These are phyloP conservation scores for Deuterostichococcus epilithicus DNA, from an alignment of 139 green algal genomes.

Conservation along the genomic window DNA sequence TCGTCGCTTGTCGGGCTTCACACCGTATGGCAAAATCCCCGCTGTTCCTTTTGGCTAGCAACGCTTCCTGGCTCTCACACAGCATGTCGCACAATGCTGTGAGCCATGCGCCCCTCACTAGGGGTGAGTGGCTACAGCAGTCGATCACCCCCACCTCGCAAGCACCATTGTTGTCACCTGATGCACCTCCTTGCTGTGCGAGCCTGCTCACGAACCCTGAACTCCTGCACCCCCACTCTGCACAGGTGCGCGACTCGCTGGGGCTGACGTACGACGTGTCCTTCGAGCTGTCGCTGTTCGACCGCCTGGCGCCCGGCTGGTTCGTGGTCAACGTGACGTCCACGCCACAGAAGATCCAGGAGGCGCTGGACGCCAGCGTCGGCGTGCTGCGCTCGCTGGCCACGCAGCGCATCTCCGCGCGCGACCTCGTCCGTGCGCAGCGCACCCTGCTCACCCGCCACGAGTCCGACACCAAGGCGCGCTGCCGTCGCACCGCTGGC, in stretches of 20 bases:
- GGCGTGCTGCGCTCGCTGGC: slow-evolving; percentile 71
- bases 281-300: slow-evolving; percentile 85
- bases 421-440: slow-evolving; percentile 73
- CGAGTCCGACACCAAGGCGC: slow-evolving; percentile 89
- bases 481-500: too few species aligned
- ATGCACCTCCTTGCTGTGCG: too few species aligned
- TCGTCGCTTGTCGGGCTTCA: too few species aligned
- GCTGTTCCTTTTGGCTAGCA: too few species aligned
- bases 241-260: slow-evolving; percentile 82
- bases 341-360: slow-evolving; percentile 91
- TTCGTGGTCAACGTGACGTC: slow-evolving; percentile 90
- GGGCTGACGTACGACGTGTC: slow-evolving; percentile 98
- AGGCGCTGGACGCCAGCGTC: slow-evolving; percentile 82
- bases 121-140: too few species aligned
- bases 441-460: slow-evolving; percentile 90
- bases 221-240: background rate
- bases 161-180: too few species aligned
- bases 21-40: too few species aligned
- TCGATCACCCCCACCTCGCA: too few species aligned
- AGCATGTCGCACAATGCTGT: too few species aligned
- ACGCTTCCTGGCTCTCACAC: too few species aligned
- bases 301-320: slow-evolving; percentile 70
- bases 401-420: slow-evolving; percentile 51
- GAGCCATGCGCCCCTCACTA: too few species aligned
- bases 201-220: too few species aligned